A percentile compares a stretch with the other conserved stretches of the same genome.
Conservation (phyloP, 164 flowering plant species). For the Akebia trifoliata region DNA sequence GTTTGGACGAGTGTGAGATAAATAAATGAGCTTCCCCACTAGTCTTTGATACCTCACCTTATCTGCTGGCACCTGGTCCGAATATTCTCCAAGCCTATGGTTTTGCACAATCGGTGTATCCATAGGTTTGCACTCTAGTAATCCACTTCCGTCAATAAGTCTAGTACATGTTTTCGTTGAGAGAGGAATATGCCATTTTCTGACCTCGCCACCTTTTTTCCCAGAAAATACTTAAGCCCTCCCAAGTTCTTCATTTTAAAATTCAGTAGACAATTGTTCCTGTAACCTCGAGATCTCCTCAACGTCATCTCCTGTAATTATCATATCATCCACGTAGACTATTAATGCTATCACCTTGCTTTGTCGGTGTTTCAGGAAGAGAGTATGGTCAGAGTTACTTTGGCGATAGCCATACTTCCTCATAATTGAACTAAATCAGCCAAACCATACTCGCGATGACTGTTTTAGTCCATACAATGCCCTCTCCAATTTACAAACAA, state of each 20-base stretch:
- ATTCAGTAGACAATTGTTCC: too few relatives aligned
- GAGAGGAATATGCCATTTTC: not conserved
- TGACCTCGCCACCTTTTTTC: not conserved
- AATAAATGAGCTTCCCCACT: too few relatives aligned
- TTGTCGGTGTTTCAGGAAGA: too few relatives aligned
- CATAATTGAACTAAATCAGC: not conserved
- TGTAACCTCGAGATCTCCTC: too few relatives aligned
- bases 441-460: constrained; percentile 2
- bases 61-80: not conserved
- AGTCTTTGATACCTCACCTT: too few relatives aligned
- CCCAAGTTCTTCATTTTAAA: too few relatives aligned
- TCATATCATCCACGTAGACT: too few relatives aligned
- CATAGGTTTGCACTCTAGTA: not conserved
- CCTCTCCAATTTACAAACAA: not conserved
- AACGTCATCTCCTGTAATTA: too few relatives aligned
- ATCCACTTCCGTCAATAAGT: not conserved
- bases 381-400: constrained; percentile 3
- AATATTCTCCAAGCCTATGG: constrained; percentile 1
- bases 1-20: too few relatives aligned
- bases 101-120: not conserved
- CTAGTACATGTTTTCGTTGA: too few relatives aligned
- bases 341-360: too few relatives aligned
- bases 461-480: constrained; percentile 1
- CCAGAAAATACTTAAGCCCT: too few relatives aligned
- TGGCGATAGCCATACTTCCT: not conserved